A percentile compares a stretch with the other conserved stretches of the same genome.
phyloP scores from a whole-genome alignment of 202 grass and related monocot genomes.

The Elaeis oleifera region DNA sequence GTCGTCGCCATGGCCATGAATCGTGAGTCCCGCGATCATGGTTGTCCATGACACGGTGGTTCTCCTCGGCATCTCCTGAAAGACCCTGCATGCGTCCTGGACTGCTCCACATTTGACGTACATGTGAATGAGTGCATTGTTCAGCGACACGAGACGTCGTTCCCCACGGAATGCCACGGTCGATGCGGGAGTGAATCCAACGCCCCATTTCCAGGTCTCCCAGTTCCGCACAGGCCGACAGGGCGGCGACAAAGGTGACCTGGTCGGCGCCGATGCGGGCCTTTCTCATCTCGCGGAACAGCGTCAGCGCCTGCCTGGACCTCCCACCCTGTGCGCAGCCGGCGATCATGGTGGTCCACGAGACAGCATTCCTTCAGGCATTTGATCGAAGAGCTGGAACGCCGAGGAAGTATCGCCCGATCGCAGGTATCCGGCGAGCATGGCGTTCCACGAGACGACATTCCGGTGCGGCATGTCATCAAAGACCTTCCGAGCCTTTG shows the following conservation, averaged over 20 bases:
- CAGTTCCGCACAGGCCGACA: constrained; percentile 30
- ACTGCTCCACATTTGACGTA: constrained; percentile 43
- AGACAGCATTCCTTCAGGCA: constrained; percentile 35
- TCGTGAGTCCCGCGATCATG: constrained; percentile 48
- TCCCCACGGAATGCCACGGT: neutral
- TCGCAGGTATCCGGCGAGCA: constrained; percentile 36
- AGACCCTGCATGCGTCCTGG: constrained; percentile 33
- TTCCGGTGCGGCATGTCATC: constrained; percentile 39
- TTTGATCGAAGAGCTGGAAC: constrained; percentile 32
- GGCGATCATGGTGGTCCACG: constrained; percentile 50
- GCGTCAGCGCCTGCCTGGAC: constrained; percentile 24
- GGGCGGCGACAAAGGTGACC: constrained; percentile 38
- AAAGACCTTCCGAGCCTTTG: constrained; percentile 46
- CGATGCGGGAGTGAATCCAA: constrained; percentile 35
- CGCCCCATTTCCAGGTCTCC: constrained; percentile 47
- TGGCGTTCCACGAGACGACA: constrained; percentile 46
- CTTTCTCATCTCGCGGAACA: constrained; percentile 49
- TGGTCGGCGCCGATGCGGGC: constrained; percentile 31
- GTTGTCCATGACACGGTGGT: constrained; percentile 58
- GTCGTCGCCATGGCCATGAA: constrained; percentile 31
- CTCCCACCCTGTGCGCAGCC: constrained; percentile 33
- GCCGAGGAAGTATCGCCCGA: constrained; percentile 27
- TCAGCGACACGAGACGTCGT: constrained; percentile 26
- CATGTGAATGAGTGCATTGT: constrained; percentile 60
- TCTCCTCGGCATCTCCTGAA: constrained; percentile 34